phyloP scores from a whole-genome alignment of 495 filamentous ascomycete genomes.

The Hypoxylon lenormandii region DNA sequence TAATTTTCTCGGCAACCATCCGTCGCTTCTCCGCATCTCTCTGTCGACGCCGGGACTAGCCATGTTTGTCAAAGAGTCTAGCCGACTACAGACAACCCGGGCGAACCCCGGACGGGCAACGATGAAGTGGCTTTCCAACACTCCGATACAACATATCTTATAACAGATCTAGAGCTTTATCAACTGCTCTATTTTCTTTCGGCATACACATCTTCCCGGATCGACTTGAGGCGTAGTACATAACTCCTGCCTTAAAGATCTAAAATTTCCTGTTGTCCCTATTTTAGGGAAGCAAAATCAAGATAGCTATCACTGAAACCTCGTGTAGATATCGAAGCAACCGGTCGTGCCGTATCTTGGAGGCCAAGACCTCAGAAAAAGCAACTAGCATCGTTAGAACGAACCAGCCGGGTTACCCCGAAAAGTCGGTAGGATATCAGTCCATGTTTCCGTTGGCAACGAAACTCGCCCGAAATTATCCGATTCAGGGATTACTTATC shows the following conservation, averaged over 20 bases:
- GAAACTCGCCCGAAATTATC: constrained; percentile 27
- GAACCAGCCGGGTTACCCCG: constrained; percentile 22
- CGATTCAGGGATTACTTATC: constrained; percentile 18
- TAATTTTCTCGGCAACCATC: background rate
- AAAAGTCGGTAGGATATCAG: constrained; percentile 8
- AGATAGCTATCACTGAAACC: background rate
- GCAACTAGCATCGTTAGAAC: constrained; percentile 7
- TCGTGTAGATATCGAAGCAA: background rate
- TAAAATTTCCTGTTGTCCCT: background rate
- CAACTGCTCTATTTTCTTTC: background rate
- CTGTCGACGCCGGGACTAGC: background rate
- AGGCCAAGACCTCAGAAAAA: background rate
- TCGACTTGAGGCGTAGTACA: background rate
- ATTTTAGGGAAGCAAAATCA: background rate
- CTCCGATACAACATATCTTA: background rate
- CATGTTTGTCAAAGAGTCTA: background rate
- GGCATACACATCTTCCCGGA: background rate
- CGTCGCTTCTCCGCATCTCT: background rate
- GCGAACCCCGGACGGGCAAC: background rate
- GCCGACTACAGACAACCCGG: background rate
- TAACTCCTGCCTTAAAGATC: background rate
- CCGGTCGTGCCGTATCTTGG: background rate
- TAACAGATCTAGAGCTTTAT: background rate
- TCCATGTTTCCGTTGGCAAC: constrained; percentile 13
- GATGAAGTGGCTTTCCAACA: background rate